phyloP scores from a whole-genome alignment of 1,139 yeast species.

The Blastobotrys malaysiensis region DNA sequence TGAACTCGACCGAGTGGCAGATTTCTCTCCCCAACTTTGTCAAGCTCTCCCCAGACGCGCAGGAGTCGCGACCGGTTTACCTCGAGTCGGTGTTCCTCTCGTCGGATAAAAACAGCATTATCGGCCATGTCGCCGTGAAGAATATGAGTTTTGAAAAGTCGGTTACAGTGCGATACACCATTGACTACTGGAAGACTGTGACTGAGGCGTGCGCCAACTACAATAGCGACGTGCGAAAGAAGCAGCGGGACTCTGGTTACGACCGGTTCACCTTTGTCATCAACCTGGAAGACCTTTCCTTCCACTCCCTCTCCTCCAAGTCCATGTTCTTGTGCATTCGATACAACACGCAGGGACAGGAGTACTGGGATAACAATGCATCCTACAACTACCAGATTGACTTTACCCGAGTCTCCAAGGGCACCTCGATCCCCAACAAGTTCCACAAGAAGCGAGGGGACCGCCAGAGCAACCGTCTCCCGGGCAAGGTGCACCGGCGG shows the following conservation, averaged over 20 bases:
- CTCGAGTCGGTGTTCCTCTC: constrained; percentile 61
- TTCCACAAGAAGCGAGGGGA: background rate
- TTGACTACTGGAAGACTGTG: constrained; percentile 69
- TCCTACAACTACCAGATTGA: constrained; percentile 52
- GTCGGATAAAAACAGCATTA: constrained; percentile 49
- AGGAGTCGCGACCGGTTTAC: constrained; percentile 34
- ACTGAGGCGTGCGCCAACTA: constrained; percentile 63
- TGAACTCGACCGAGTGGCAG: constrained; percentile 41
- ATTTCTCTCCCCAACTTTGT: constrained; percentile 45
- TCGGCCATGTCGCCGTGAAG: constrained; percentile 70
- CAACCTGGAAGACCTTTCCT: constrained; percentile 35
- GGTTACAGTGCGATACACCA: constrained; percentile 58
- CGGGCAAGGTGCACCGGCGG: background rate
- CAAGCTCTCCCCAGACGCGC: constrained; percentile 26
- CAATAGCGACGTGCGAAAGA: constrained; percentile 54
- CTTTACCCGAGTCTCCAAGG: constrained; percentile 30
- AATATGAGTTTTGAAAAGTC: constrained; percentile 62
- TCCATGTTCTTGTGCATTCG: constrained; percentile 52
- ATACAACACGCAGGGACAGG: constrained; percentile 46
- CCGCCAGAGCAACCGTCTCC: background rate
- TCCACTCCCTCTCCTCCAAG: constrained; percentile 30
- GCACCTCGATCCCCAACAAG: background rate
- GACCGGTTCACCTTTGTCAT: constrained; percentile 45
- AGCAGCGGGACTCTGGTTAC: constrained; percentile 32
- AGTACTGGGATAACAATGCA: constrained; percentile 75